Base-by-base conservation (phyloP, 2,329 filamentous ascomycete species). In the Zasmidium cellare region DNA sequence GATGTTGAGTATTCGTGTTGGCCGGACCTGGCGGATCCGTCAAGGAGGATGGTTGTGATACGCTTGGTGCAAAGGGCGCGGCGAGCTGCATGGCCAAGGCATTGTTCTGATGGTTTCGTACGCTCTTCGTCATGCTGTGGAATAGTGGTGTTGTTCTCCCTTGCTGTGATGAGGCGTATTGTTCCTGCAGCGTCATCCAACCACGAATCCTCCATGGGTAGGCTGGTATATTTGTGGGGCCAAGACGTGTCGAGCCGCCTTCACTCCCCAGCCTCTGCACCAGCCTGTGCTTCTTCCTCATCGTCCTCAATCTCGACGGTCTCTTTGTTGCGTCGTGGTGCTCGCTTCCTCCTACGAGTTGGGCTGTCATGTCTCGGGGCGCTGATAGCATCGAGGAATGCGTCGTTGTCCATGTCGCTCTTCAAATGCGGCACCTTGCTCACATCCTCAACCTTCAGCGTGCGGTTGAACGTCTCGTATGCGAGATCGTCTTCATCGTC, bases 401-500 rank as follows among this genome's bases (percentile, higher is more conserved):
- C 77, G 54, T 82, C 80, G 61, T 84, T 80, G 57, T 78, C 78
- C 68, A 87, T 81, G 6, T 75, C 75, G 31, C 84, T 83, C 57
- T 79, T 75, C 19, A 89, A 74, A 53, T 78, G 76, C 3, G 79
- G 75, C 1, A 79, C 77, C 1, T 70, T 71, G 9, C 75, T 74
- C 2, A 76, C 65, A 11, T 80, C 73, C 45, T 78, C 69, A 51
- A 85, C 78, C 63, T 90, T 87, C 62, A 96, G 83, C 62, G 86
- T 87, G 65, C 89, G 84, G 57, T 87, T 82, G 73, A 92, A 96
- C 28, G 87, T 82, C 25, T 85, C 82, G 85, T 90, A 96, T 2
- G 91, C 87, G 57, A 85, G 83, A 62, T 86, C 82, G 55, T 86
- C 77, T 77, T 94, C 88, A 73, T 96, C 91, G 71, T 96, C 90